Conservation (phyloP, 805 yeast species). For the Yamadazyma scolyti region DNA sequence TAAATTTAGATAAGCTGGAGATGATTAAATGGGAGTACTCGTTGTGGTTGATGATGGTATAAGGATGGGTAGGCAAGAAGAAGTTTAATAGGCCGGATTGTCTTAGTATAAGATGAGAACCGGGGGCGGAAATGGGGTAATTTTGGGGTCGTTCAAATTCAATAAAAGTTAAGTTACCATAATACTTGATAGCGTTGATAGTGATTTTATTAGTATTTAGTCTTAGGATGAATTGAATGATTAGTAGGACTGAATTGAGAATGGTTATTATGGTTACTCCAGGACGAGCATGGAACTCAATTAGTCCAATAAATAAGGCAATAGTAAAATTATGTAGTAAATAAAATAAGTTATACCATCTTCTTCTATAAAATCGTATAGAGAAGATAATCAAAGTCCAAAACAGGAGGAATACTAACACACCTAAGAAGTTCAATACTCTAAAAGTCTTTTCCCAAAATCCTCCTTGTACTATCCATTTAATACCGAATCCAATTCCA, state of each 20-base stretch:
- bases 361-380: constrained; percentile 45
- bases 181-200: constrained; percentile 1
- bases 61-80: constrained; percentile 12
- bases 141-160: constrained; percentile 6
- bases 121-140: constrained; percentile 9
- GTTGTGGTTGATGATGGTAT: constrained; percentile 9
- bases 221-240: constrained; percentile 35
- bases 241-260: constrained; percentile 20
- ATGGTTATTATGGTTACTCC: constrained; percentile 37
- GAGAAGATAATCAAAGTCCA: constrained; percentile 42
- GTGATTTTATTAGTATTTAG: constrained; percentile 11
- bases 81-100: neutral
- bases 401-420: constrained; percentile 36
- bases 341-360: constrained; percentile 52
- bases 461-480: constrained; percentile 43
- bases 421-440: constrained; percentile 50
- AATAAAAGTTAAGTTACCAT: constrained; percentile 5
- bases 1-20: constrained; percentile 6
- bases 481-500: constrained; percentile 45
- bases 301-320: constrained; percentile 40
- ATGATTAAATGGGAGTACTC: constrained; percentile 8
- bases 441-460: constrained; percentile 31
- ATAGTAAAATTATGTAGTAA: constrained; percentile 52
- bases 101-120: constrained; percentile 9
- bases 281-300: constrained; percentile 68